Evolutionary conservation across 306 rosid genomes (phyloP), one percentile per base, ranked within the genome.

Genomic region (Styphnolobium japonicum): DNA sequence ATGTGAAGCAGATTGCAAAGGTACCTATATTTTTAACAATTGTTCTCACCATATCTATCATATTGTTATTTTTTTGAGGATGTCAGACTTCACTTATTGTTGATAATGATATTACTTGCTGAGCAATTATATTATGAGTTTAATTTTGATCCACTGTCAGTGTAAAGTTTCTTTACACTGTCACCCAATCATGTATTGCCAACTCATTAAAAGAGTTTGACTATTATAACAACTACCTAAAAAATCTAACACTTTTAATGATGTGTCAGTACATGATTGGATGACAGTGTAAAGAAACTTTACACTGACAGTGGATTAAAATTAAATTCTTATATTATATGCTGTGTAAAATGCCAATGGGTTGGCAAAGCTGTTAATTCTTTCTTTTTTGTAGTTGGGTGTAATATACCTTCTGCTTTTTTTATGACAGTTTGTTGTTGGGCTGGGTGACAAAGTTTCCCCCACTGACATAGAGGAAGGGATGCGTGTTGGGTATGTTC

Each of bases 391-490:
- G 21, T 22, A 43, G 6, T 29, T 67, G 42, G 12, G 31, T 61
- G 45, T 85, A 70, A 86, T n/a, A 55, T 77, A 16, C 19, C 73
- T 22, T 81, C 4, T 52, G 5, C 57, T 55, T 77, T 76, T 19
- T 40, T 5, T 12, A 57, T 40, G 76, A 40, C 88, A 92, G 97
- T 93, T 93, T 85, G 97, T 93, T 27, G 97, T 93, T 49, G 97
- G 97, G 45, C 88, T 93, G 34, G 97, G 97, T 49, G 97, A 93
- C 83, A 93, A 93, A 82, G 97, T 93, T 80, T 93, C 97, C 45
- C 94, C 96, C 31, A 93, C 97, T n/a, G 97, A 93, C 81, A 90
- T 93, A 58, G 97, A 93, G 80, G 97, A 93, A 84, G 97, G 97
- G 56, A 93, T 93, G 97, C 96, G 97, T 62, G 97, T 93, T 22